Evolutionary conservation across 2,329 filamentous ascomycete genomes (phyloP), one percentile per base, ranked within the genome.

Genomic region (Cytospora piceae): DNA sequence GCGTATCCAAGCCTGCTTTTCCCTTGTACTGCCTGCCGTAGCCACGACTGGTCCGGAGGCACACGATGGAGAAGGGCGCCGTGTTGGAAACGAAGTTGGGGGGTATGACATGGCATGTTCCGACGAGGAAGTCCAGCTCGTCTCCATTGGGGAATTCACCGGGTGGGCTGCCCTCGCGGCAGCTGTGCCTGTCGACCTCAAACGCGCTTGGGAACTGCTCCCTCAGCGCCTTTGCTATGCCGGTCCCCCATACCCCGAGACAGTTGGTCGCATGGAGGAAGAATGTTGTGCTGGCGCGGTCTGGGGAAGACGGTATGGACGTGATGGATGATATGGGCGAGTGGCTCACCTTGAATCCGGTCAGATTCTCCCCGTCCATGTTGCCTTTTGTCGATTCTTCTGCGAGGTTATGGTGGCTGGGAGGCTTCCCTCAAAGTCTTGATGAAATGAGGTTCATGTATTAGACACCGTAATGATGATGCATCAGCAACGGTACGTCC

Each of bases 201-300:
- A 61, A 73, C 1, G 74, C 72, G 1, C 67, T 66, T 0, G 73
- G 74, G 12, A 75, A 76, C 6, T 73, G 66, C 1, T 32, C n/a
- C 0, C 67, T 69, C 0, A 76, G 69, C 53, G 75, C 73, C 20
- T 69, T 66, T 7, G 74, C 73, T 46, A 76, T 70, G 20, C 75
- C 74, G 1, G 70, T 67, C 34, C 72, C 74, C 73, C 75, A 77
- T 46, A 69, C 65, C 1, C 67, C 74, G 53, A 76, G 69, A 65
- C 74, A 75, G 39, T 75, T 75, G 34, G 73, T 75, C 1, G 72
- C 72, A 42, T 76, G 75, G 9, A 75, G 70, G 58, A 76, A 69
- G 55, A 73, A 72, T 2, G 49, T 54, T 20, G 32, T 54, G 49
- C 1, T 54, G 32, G 58, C 49, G 5, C 53, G 27, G 32, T 52